These are phyloP conservation scores for Botrytis pseudocinerea DNA, from an alignment of 2,329 filamentous ascomycete species.

Conservation along the genomic window DNA sequence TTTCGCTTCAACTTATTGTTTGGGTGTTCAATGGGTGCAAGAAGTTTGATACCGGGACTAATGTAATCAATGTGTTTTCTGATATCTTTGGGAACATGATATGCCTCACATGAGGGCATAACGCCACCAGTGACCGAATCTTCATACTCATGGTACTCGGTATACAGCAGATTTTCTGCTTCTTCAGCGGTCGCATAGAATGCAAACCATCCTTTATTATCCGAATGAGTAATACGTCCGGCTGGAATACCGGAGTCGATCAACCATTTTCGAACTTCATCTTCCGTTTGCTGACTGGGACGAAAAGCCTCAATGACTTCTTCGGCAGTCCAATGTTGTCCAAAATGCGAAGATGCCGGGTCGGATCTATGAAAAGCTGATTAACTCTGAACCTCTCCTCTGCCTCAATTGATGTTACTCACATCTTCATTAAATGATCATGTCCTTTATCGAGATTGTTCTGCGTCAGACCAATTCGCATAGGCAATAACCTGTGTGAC, in stretches of 20 bases:
- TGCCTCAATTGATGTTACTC: slow-evolving; percentile 19
- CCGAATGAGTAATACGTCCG: slow-evolving; percentile 41
- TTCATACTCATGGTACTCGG: slow-evolving; percentile 44
- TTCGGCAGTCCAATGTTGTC: slow-evolving; percentile 41
- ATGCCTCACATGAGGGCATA: slow-evolving; percentile 43
- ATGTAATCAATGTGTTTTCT: slow-evolving; percentile 54
- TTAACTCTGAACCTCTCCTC: not conserved
- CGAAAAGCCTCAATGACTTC: slow-evolving; percentile 41
- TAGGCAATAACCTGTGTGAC: slow-evolving; percentile 31
- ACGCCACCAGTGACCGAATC: slow-evolving; percentile 44
- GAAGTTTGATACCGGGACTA: slow-evolving; percentile 48
- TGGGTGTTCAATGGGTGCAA: slow-evolving; percentile 43
- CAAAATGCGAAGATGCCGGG: slow-evolving; percentile 39
- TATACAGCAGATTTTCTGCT: slow-evolving; percentile 44
- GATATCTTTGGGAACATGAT: slow-evolving; percentile 49
- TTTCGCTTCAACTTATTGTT: slow-evolving; percentile 25
- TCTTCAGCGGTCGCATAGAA: slow-evolving; percentile 43
- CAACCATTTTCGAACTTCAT: slow-evolving; percentile 42
- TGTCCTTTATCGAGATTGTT: slow-evolving; percentile 33
- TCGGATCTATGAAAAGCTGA: slow-evolving; percentile 30
- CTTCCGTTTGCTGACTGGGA: slow-evolving; percentile 39
- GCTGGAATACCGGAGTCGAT: slow-evolving; percentile 39
- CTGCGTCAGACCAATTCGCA: slow-evolving; percentile 35
- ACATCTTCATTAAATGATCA: slow-evolving; percentile 36
- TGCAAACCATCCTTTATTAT: slow-evolving; percentile 44